Evolutionary conservation across 2,329 filamentous ascomycete genomes (phyloP).

Genomic region (Pseudogymnoascus pannorum): DNA sequence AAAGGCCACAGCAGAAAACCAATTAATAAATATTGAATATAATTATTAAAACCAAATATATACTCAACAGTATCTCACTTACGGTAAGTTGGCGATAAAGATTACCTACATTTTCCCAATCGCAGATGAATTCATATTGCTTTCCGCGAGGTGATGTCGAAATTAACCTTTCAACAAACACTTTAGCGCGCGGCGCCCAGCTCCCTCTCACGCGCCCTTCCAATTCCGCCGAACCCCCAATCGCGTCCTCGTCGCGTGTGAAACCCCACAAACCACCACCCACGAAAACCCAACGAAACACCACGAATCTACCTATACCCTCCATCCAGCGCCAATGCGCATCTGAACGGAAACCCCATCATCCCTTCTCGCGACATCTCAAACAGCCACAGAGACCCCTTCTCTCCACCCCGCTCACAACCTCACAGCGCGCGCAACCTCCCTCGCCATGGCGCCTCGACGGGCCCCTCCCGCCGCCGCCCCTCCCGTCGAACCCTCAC

Average conservation of each 20-base stretch:
- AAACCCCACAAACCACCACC: neutral
- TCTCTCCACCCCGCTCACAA: neutral
- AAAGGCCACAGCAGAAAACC: neutral
- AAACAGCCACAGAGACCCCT: neutral
- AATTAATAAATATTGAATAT: neutral
- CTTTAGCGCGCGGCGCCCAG: neutral
- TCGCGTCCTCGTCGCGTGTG: neutral
- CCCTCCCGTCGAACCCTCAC: conserved; percentile 24
- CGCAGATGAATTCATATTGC: neutral
- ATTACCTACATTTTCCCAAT: neutral
- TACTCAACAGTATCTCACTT: neutral
- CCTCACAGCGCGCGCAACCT: neutral
- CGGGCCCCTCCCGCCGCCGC: conserved; percentile 25
- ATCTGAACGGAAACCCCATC: neutral
- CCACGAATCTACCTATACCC: neutral
- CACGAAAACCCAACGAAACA: neutral
- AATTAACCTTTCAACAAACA: neutral
- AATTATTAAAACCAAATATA: neutral
- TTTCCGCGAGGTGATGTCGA: neutral
- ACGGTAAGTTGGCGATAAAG: neutral
- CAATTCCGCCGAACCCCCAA: neutral
- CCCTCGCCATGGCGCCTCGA: conserved; percentile 27
- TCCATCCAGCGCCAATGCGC: neutral
- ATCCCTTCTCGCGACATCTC: neutral
- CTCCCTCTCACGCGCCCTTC: neutral